Base-by-base conservation (phyloP, 2,329 filamentous ascomycete genomes). In the Penicillium freii region DNA sequence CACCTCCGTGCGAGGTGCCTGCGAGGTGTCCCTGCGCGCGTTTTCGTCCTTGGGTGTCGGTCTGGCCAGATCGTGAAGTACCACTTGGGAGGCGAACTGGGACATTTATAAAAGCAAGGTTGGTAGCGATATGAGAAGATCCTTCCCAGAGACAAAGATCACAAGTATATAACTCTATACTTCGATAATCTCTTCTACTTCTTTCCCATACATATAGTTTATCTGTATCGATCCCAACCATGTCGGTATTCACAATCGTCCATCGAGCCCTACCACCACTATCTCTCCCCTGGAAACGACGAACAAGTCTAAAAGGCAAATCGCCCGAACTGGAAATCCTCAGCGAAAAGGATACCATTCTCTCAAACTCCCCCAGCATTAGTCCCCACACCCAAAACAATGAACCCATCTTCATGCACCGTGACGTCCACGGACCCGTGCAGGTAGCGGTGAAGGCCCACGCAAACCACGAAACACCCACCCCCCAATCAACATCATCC, bases 401-500 rank as follows among this genome's bases (percentile, higher is more conserved):
- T 47, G 38, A 38, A 33, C 19, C 39, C 10, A n/a, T 51, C 40
- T 25, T 45, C 42, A 60, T 66, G 61, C 59, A 60, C 34, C 17
- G 50, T 66, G 63, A 66, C 61, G 61, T 61, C 57, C 54, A 57
- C 11, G 10, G 43, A 43, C 21, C 43, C 53, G 21, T 65, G 59
- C 65, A 67, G 62, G 19, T 67, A 67, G 65, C 64, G 65, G 65
- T 67, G 65, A 67, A 58, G 54, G 31, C 47, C 31, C 31, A 54
- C 17, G 29, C 51, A 53, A 23, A 19, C 42, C 34, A 54, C 39
- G 3, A 29, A 42, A 9, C 44, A 51, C 5, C 21, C 47, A 31
- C 38, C 33, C 10, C 15, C n/a, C 45, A 45, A 21, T 29, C 50
- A 51, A 9, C 39, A 46, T 15, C 9, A 23, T 34, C 40, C 1